Percentiles rank a stretch among this genome's conserved stretches.
Evolutionary conservation across 1,284 basidiomycete species (phyloP).

Genomic region (Rhodotorula sp.): DNA sequence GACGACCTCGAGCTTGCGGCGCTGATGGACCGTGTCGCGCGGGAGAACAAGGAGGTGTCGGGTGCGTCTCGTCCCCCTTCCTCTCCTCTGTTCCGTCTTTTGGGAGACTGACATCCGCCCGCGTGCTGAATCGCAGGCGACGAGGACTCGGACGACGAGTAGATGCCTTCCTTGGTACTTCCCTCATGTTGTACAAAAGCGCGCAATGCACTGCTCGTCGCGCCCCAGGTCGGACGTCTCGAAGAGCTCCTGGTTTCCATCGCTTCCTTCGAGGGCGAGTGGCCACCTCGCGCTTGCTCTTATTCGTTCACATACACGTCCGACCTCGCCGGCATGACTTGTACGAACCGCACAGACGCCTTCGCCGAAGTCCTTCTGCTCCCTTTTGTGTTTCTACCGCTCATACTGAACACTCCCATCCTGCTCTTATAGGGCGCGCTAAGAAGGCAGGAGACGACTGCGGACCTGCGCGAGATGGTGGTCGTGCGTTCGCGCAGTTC

Average conservation of each 20-base stretch:
- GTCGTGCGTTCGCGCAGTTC: neutral
- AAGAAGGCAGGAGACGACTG: conserved; percentile 16
- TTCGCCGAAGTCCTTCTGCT: too few relatives aligned
- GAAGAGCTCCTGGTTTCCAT: too few relatives aligned
- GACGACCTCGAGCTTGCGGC: conserved; percentile 93
- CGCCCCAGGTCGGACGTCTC: too few relatives aligned
- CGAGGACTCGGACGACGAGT: conserved; percentile 43
- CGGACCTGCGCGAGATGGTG: conserved; percentile 7
- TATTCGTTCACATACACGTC: too few relatives aligned
- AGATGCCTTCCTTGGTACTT: neutral
- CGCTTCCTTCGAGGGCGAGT: too few relatives aligned
- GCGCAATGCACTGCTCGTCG: conserved; percentile 1
- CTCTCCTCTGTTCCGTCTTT: neutral
- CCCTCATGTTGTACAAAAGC: neutral
- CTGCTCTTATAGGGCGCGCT: neutral
- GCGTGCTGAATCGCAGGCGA: conserved; percentile 11
- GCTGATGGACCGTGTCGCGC: conserved; percentile 87
- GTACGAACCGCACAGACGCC: too few relatives aligned
- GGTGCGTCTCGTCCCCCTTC: conserved; percentile 53
- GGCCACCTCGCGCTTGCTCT: too few relatives aligned
- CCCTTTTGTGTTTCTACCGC: too few relatives aligned
- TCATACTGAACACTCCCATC: too few relatives aligned
- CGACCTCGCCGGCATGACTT: too few relatives aligned
- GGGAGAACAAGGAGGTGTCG: conserved; percentile 90
- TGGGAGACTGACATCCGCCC: neutral